Conservation (phyloP, 1,284 basidiomycete genomes). For the Cryptococcus sp. region DNA sequence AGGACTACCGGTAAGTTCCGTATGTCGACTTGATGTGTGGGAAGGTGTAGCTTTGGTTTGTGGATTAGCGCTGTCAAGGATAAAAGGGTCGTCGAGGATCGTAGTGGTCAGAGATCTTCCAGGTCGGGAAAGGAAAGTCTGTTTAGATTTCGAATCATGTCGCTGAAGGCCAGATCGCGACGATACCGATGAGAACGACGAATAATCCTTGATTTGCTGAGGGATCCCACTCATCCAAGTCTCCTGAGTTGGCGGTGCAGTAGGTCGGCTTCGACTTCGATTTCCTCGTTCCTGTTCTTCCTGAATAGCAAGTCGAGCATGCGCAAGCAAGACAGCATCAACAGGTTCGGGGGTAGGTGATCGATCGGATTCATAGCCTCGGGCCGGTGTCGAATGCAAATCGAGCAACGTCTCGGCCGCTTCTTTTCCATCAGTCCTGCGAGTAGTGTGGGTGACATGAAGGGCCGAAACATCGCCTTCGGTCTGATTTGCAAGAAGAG, state of each 20-base stretch:
- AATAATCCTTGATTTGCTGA: not conserved
- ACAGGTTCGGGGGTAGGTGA: not conserved
- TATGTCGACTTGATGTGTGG: not conserved
- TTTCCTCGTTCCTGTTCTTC: too few relatives aligned
- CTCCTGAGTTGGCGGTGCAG: too few relatives aligned
- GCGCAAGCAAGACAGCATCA: not conserved
- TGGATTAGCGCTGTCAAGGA: not conserved
- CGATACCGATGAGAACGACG: too few relatives aligned
- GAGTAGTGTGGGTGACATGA: too few relatives aligned
- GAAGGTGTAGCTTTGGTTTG: conserved; percentile 2
- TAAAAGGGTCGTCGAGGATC: conserved; percentile 9
- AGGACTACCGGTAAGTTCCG: too few relatives aligned
- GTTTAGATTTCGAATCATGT: conserved; percentile 5
- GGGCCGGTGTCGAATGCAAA: conserved; percentile 17
- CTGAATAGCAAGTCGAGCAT: too few relatives aligned
- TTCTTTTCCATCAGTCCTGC: conserved; percentile 3
- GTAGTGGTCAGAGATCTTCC: conserved; percentile 10
- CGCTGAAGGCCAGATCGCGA: conserved; percentile 2
- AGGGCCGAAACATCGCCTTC: too few relatives aligned
- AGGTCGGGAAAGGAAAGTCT: conserved; percentile 16
- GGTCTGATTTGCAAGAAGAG: not conserved
- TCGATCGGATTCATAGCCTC: not conserved
- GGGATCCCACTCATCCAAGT: not conserved
- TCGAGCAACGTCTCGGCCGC: conserved; percentile 22
- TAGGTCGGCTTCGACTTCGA: too few relatives aligned